Conservation (phyloP, 805 yeast genomes). For the Starmerella sirachaensis region DNA sequence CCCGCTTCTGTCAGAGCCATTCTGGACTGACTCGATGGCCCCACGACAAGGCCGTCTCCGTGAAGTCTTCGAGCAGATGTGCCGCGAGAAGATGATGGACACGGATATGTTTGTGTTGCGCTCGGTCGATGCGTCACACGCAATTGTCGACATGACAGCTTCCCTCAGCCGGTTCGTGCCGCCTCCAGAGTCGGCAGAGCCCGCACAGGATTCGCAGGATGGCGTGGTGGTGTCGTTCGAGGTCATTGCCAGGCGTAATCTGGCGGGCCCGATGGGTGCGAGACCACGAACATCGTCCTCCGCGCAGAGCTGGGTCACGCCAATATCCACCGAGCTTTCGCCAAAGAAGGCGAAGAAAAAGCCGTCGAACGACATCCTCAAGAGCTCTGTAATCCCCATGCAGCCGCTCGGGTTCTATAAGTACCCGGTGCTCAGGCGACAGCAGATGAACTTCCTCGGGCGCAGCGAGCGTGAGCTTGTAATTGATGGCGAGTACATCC, state of each 20-base stretch:
- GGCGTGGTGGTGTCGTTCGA: background rate
- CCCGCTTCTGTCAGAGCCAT: conserved; percentile 23
- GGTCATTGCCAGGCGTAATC: conserved; percentile 2
- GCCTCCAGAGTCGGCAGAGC: no score
- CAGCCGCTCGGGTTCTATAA: conserved; percentile 49
- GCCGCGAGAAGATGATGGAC: conserved; percentile 27
- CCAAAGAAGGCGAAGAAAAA: background rate
- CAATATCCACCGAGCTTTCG: conserved; percentile 1
- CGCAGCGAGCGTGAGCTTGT: conserved; percentile 74
- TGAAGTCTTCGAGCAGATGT: conserved; percentile 25
- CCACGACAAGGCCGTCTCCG: conserved; percentile 17
- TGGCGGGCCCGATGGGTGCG: background rate
- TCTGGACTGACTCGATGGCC: conserved; percentile 23
- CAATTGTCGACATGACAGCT: conserved; percentile 4
- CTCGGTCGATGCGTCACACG: conserved; percentile 21
- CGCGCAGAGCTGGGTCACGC: background rate
- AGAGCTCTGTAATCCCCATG: conserved; percentile 18
- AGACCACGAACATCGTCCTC: no score
- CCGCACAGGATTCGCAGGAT: no score
- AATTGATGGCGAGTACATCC: conserved; percentile 88
- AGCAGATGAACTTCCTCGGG: conserved; percentile 69
- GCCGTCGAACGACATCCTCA: conserved; percentile 6
- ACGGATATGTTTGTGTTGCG: conserved; percentile 26
- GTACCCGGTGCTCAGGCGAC: conserved; percentile 81
- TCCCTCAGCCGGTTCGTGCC: background rate